A percentile compares a stretch with the other conserved stretches of the same genome.
Evolutionary conservation across 2,329 filamentous ascomycete species (phyloP).

Genomic region (Colletotrichum salicis): DNA sequence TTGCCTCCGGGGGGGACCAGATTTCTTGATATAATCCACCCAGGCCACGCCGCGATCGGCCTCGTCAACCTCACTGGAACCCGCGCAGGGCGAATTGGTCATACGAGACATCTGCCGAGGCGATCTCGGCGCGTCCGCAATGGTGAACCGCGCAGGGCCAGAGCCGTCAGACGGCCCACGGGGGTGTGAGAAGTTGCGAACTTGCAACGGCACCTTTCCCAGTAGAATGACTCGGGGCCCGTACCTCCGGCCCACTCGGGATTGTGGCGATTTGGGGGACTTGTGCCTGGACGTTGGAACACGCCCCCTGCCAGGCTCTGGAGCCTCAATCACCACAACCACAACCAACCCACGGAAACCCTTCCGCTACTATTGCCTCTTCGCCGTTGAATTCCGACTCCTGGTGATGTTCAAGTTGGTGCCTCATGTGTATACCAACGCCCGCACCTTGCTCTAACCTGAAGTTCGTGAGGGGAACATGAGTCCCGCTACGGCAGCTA

Average conservation of each 20-base stretch:
- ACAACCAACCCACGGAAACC: slow-evolving; percentile 10
- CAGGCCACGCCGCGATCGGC: slow-evolving; percentile 27
- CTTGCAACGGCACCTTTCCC: not conserved
- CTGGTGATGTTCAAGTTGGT: not conserved
- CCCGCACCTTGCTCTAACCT: not conserved
- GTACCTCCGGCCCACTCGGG: slow-evolving; percentile 27
- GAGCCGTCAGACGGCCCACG: not conserved
- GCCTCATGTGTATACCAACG: not conserved
- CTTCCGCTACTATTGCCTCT: not conserved
- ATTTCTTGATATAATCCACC: slow-evolving; percentile 34
- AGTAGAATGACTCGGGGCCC: slow-evolving; percentile 29
- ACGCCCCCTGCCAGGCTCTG: not conserved
- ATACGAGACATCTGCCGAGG: slow-evolving; percentile 28
- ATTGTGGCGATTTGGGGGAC: slow-evolving; percentile 20
- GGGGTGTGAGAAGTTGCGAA: not conserved
- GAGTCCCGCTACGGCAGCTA: not conserved
- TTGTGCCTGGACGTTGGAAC: slow-evolving; percentile 6
- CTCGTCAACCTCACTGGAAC: slow-evolving; percentile 16
- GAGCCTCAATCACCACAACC: slow-evolving; percentile 23
- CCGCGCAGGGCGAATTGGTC: slow-evolving; percentile 19
- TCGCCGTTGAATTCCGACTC: not conserved
- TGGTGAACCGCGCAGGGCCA: not conserved
- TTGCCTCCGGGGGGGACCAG: not conserved
- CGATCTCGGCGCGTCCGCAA: slow-evolving; percentile 32
- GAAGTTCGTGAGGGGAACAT: not conserved